Base-by-base conservation (phyloP, 345 rosid species). In the Citrus trifoliata region DNA sequence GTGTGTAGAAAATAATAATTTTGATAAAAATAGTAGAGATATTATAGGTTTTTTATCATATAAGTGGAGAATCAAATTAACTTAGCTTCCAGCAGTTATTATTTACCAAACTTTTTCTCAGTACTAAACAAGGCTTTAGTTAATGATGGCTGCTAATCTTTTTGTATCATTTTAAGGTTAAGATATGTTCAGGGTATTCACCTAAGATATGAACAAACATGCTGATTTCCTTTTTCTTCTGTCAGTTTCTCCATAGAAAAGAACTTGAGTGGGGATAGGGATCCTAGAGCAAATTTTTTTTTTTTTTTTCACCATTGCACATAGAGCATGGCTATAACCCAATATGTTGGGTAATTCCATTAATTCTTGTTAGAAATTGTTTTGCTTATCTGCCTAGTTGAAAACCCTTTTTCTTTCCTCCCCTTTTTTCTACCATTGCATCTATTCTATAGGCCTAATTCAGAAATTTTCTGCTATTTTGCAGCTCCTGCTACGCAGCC, bases 401-500 rank as follows among this genome's bases (percentile, higher is more conserved):
- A 37, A 2, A 40, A 48, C 22, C 58, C 18, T 53, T 18, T 4
- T 51, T 51, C 10, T 42, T 10, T 42, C 48, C 48, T 13, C 5
- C 22, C 42, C 14, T 56, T 37, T 42, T n/a, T 0, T 55, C 7
- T 60, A 69, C 24, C 46, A 0, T 27, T 40, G 55, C 67, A 65
- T 73, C 14, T 12, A 7, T 72, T 46, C 51, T 64, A 65, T 70
- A 42, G 48, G 40, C 67, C 56, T 35, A 2, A 2, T 40, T 28
- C 61, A 30, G 48, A n/a, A 67, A 3, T 7, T 75, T 5, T 61
- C n/a, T 19, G 18, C 77, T 77, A 61, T 65, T 79, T 70, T 74
- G 74, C 82, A 86, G 88, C 76, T 75, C 53, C 78, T 14, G 82
- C 74, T 55, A 63, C 83, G 22, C 82, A 46, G 53, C 88, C 88